Evolutionary conservation across 2,329 filamentous ascomycete genomes (phyloP), one percentile per base, ranked within the genome.

Genomic region (Xylariaceae sp.): DNA sequence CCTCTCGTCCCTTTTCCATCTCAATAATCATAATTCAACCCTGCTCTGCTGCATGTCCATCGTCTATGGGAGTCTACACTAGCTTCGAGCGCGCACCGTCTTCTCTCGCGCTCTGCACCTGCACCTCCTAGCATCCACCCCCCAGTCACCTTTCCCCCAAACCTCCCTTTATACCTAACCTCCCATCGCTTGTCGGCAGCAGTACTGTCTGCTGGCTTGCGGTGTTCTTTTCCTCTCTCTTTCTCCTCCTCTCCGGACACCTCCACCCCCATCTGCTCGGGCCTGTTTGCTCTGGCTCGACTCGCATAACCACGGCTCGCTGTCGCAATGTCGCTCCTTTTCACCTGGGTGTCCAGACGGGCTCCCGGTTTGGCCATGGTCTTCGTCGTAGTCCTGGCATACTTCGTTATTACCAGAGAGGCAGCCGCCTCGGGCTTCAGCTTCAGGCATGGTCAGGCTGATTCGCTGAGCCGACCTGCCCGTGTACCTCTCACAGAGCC

Each of bases 341-440:
- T 83, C 60, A 63, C 63, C 36, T 84, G 81, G 81, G 75, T 73
- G 55, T 73, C 78, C 58, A 75, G 75, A 62, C 74, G 81, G 58
- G 74, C 73, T 31, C 80, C 80, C 52, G 81, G 80, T 49, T 63
- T 84, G 55, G 80, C 77, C 58, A 80, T 82, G 73, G 65, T 83
- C 22, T 64, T 66, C 38, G 67, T 81, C 48, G 57, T 79, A 50
- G 62, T 61, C 39, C 73, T 84, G 51, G 77, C 75, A 60, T 82
- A 78, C 68, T 82, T 73, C 71, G 79, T 82, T 41, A 76, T 83
- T 56, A 75, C 75, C 14, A 71, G 69, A 51, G 80, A 83, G 66
- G 70, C 74, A 19, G 71, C 71, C 13, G 65, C 69, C 31, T 69
- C 74, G 46, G 69, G 69, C 43, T 71, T 76, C 63, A 71, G 69